phyloP scores from a whole-genome alignment of 225 moss, liverwort and hornwort species.

The Ulota crispa region DNA sequence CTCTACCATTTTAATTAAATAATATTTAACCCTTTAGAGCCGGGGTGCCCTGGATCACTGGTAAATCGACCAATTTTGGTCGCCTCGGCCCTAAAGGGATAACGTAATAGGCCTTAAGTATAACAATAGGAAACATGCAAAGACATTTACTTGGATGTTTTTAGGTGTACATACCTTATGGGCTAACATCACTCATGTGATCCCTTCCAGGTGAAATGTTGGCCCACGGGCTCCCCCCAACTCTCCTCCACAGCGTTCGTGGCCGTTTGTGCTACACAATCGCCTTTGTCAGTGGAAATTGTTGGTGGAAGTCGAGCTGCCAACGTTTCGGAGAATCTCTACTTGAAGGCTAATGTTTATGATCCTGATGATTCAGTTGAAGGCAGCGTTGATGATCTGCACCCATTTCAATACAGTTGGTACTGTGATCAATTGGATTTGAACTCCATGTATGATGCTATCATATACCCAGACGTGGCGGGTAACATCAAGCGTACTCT shows the following conservation, averaged over 20 bases:
- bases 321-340: conserved; percentile 42
- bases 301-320: conserved; percentile 37
- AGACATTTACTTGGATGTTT: too few relatives aligned
- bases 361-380: conserved; percentile 58
- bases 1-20: too few relatives aligned
- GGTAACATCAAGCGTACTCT: conserved; percentile 43
- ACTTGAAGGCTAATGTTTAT: conserved; percentile 47
- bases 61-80: too few relatives aligned
- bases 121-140: too few relatives aligned
- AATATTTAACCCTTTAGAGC: too few relatives aligned
- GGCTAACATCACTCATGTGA: background rate
- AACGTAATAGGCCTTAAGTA: too few relatives aligned
- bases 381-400: conserved; percentile 24
- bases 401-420: conserved; percentile 46
- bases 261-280: conserved; percentile 30
- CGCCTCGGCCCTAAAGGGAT: too few relatives aligned
- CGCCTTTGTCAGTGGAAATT: conserved; percentile 30
- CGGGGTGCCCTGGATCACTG: too few relatives aligned
- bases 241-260: conserved; percentile 26
- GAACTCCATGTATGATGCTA: conserved; percentile 21
- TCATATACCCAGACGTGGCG: conserved; percentile 36
- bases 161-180: rapidly evolving
- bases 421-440: conserved; percentile 30
- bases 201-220: conserved; percentile 36
- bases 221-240: conserved; percentile 19